These are phyloP conservation scores for Leavenworthia alabamica DNA, from an alignment of 345 rosid genomes.

Conservation along the genomic window DNA sequence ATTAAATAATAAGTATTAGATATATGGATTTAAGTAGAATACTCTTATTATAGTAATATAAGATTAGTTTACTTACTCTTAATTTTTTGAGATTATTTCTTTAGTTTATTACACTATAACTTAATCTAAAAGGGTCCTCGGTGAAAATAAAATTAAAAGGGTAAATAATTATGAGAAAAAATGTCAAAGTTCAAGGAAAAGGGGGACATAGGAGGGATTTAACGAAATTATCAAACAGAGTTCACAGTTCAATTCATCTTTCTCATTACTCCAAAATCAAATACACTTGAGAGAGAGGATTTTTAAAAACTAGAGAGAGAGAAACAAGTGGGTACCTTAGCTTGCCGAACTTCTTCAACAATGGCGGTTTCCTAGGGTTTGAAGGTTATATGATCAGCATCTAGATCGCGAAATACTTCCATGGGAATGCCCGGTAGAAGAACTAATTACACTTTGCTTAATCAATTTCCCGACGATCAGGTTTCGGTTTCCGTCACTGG, in stretches of 20 bases:
- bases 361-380: constrained; percentile 51
- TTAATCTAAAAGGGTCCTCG: not conserved
- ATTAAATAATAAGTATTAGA: too few species aligned
- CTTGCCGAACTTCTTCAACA: constrained; percentile 29
- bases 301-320: constrained; percentile 11
- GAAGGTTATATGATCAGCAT: constrained; percentile 24
- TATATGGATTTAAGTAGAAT: too few species aligned
- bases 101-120: too few species aligned
- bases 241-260: not conserved
- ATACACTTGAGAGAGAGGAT: constrained; percentile 17
- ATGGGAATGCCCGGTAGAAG: constrained; percentile 91
- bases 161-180: not conserved
- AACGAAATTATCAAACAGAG: constrained; percentile 17
- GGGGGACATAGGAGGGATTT: constrained; percentile 12
- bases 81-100: too few species aligned
- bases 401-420: constrained; percentile 21
- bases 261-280: too few species aligned
- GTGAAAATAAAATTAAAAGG: not conserved
- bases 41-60: too few species aligned
- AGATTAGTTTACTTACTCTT: too few species aligned
- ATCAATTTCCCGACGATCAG: constrained; percentile 73
- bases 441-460: constrained; percentile 79
- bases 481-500: constrained; percentile 42
- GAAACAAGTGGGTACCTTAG: constrained; percentile 24
- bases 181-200: constrained; percentile 1